These are phyloP conservation scores for Paramecium octaurelia DNA, from an alignment of 73 alveolate species.

Conservation along the genomic window DNA sequence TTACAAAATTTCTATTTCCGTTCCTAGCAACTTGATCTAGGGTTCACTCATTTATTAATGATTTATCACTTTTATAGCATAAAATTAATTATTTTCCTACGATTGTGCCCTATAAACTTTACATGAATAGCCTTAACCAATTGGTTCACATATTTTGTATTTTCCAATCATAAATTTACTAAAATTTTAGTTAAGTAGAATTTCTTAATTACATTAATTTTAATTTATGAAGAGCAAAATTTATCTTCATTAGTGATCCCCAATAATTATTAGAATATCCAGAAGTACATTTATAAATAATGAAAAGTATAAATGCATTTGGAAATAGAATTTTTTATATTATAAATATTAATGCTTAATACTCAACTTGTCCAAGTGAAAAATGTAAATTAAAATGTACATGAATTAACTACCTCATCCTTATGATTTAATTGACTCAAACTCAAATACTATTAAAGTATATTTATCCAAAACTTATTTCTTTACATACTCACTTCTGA, in stretches of 20 bases:
- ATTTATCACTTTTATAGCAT: not conserved
- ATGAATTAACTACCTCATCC: not conserved
- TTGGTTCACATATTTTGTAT: not conserved
- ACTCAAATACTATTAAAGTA: not conserved
- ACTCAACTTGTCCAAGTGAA: not conserved
- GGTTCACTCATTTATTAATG: not conserved
- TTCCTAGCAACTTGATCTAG: not conserved
- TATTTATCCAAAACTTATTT: not conserved
- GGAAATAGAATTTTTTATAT: not conserved
- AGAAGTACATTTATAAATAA: not conserved
- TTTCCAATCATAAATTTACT: conserved; percentile 4
- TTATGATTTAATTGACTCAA: not conserved
- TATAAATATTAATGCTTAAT: not conserved
- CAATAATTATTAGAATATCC: not conserved
- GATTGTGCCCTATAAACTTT: not conserved
- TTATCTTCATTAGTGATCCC: not conserved
- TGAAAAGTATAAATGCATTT: not conserved
- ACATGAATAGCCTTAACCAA: conserved; percentile 11
- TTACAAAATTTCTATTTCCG: not conserved
- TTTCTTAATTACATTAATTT: not conserved
- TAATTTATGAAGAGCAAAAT: not conserved
- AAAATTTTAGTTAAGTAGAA: not conserved
- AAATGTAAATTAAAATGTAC: not conserved
- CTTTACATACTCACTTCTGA: not conserved
- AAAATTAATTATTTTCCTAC: not conserved